Evolutionary conservation across 306 rosid genomes (phyloP).

Genomic region (Carpinus viminea): DNA sequence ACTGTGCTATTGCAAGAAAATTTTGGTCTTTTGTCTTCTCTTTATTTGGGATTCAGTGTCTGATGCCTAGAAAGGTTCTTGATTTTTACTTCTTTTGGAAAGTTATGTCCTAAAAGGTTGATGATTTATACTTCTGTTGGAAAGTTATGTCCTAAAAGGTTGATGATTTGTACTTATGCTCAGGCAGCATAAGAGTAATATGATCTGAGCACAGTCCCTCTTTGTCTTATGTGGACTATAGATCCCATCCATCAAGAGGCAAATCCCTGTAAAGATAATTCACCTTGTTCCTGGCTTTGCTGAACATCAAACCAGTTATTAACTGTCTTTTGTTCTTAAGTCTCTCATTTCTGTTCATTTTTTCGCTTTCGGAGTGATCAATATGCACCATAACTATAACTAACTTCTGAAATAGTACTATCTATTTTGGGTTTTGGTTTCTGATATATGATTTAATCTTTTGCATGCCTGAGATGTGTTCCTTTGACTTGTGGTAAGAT

Average conservation of each 20-base stretch:
- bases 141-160: too few relatives aligned
- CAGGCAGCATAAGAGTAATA: too few relatives aligned
- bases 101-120: too few relatives aligned
- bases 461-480: slow-evolving; percentile 20
- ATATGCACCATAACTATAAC: not conserved
- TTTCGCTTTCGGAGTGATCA: not conserved
- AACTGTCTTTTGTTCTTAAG: not conserved
- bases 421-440: not conserved
- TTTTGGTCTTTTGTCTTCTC: too few relatives aligned
- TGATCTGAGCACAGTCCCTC: too few relatives aligned
- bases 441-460: not conserved
- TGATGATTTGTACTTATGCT: too few relatives aligned
- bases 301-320: not conserved
- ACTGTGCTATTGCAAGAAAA: too few relatives aligned
- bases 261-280: not conserved
- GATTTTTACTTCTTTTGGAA: too few relatives aligned
- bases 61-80: too few relatives aligned
- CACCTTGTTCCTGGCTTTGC: not conserved
- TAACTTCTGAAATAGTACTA: not conserved
- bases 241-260: not conserved
- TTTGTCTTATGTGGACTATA: too few relatives aligned
- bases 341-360: not conserved
- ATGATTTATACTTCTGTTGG: too few relatives aligned
- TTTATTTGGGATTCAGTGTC: too few relatives aligned
- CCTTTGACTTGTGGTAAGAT: slow-evolving; percentile 17